Evolutionary conservation across 2,329 filamentous ascomycete genomes (phyloP), one percentile per base, ranked within the genome.

Genomic region (Microsporum audouinii): DNA sequence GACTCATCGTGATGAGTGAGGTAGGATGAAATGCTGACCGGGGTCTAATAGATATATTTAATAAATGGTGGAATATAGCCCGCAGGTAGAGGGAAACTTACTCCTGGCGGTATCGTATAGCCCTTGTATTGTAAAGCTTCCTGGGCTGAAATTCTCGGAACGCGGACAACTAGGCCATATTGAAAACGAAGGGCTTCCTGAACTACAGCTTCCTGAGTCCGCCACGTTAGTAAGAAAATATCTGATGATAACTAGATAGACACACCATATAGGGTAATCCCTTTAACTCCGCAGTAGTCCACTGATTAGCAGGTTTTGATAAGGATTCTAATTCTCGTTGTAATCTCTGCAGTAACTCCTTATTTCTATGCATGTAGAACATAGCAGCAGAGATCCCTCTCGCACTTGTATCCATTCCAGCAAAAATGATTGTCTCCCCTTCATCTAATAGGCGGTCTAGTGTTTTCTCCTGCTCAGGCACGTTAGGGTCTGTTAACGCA

Each of bases 131-230:
- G 39, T 5, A 68, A 43, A 7, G 33, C 14, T 43, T 68, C 66
- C 45, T 67, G 55, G 1, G 66, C 63, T 4, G 65, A 64, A 2
- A 63, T 64, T 10, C 65, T 66, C 23, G 64, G 65, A 29, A 66
- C 62, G 7, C 66, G 64, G 2, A 63, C 59, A 1, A 64, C 64
- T 10, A 68, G 63, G 0, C 65, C 36, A 3, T 63, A 57, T 2
- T 63, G 63, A 2, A 67, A 23, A 0, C 71, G 68, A 0, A 72
- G 63, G 2, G 67, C 68, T 62, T 72, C 71, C 59, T 68, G 68
- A 29, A 73, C 63, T 36, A 67, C 65, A 5, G 29, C 56, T 36
- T 33, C 36, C 56, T 43, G 23, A 10, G 7, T 5, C 17, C 17
- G 34, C 43, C n/a, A 17, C 14, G 31, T 55, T 55, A 55, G 31